Percentiles rank a stretch among this genome's conserved stretches.
These are phyloP conservation scores for bread wheat (Triticum aestivum) DNA, from an alignment of 176 grass and related monocot species.

Conservation along the genomic window IWGSC_CS_RefSeq_v2.1 NC_057800.1:621062937-621063436, in stretches of 20 bases:
- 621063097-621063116: slow-evolving; percentile 9
- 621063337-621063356: background rate
- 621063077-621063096: background rate
- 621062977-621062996: background rate
- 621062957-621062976: background rate
- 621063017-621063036: background rate
- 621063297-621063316: background rate
- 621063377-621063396: background rate
- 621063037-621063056: background rate
- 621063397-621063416: background rate
- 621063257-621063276: background rate
- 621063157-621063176: background rate
- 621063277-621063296: background rate
- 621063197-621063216: background rate
- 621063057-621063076: background rate
- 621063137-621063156: background rate
- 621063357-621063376: background rate
- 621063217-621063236: background rate
- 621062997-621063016: slow-evolving; percentile 7
- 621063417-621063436: no score
- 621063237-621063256: background rate
- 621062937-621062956: background rate
- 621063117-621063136: background rate
- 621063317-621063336: background rate
- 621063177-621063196: background rate